These are phyloP conservation scores for Entelexis sorbosivorans DNA, from an alignment of 1,139 yeast genomes.

Conservation along the genomic window DNA sequence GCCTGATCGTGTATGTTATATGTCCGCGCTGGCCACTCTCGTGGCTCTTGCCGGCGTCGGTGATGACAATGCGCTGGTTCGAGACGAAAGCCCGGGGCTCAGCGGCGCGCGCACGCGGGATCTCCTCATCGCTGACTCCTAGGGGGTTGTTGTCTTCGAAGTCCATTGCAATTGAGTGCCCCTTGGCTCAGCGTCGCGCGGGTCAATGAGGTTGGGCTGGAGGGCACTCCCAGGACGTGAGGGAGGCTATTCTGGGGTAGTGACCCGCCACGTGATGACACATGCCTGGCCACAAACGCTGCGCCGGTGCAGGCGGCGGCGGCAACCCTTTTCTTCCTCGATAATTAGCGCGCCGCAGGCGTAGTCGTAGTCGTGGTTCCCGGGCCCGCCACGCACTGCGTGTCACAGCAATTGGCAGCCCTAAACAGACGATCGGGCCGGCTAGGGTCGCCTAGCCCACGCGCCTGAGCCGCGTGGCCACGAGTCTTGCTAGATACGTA, in stretches of 20 bases:
- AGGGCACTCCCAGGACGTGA: background rate
- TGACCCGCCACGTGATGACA: conserved; percentile 2
- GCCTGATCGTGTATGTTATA: conserved; percentile 67
- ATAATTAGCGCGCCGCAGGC: background rate
- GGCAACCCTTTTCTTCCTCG: background rate
- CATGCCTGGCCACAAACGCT: background rate
- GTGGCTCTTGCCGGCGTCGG: conserved; percentile 66
- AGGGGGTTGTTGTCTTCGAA: conserved; percentile 39
- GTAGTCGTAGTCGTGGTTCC: too few species aligned
- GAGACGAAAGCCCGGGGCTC: conserved; percentile 8
- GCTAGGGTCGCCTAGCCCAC: too few species aligned
- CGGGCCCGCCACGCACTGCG: too few species aligned
- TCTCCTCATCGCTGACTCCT: conserved; percentile 31
- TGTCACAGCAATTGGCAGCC: too few species aligned
- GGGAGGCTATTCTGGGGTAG: conserved; percentile 4
- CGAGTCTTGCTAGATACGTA: too few species aligned
- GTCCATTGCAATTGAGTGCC: conserved; percentile 26
- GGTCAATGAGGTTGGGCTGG: background rate
- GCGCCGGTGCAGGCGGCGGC: conserved; percentile 1
- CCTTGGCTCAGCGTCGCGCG: background rate
- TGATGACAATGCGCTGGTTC: conserved; percentile 39
- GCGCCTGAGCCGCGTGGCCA: too few species aligned
- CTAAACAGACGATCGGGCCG: too few species aligned
- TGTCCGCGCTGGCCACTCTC: conserved; percentile 66
- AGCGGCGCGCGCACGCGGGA: conserved; percentile 11